A percentile compares a stretch with the other conserved stretches of the same genome.
phyloP scores from a whole-genome alignment of 2,329 filamentous ascomycete species.

The Fusarium sulawesiense region DNA sequence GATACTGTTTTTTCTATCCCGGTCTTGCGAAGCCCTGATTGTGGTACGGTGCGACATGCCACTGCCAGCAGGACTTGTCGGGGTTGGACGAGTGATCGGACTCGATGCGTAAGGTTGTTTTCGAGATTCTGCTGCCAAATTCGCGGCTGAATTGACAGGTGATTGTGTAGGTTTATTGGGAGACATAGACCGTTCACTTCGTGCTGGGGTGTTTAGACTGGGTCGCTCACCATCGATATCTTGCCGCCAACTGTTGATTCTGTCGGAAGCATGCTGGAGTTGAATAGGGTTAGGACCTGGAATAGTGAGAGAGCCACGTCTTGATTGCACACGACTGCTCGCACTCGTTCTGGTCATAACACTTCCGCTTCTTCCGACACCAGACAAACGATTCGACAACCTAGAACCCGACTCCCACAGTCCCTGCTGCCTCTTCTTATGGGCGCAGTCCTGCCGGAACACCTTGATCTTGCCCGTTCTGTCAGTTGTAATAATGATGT shows the following conservation, averaged over 20 bases:
- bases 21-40: conserved; percentile 43
- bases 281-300: conserved; percentile 45
- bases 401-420: conserved; percentile 82
- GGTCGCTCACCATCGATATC: conserved; percentile 61
- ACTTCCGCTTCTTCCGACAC: conserved; percentile 69
- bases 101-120: conserved; percentile 56
- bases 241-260: conserved; percentile 90
- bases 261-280: conserved; percentile 66
- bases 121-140: conserved; percentile 59
- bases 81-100: conserved; percentile 40
- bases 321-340: conserved; percentile 60
- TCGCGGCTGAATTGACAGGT: conserved; percentile 53
- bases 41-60: conserved; percentile 44
- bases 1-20: conserved; percentile 42
- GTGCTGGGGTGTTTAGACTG: conserved; percentile 54
- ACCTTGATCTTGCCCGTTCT: conserved; percentile 91
- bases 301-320: conserved; percentile 65
- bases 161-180: conserved; percentile 59
- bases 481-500: conserved; percentile 93
- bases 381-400: conserved; percentile 76
- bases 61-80: conserved; percentile 55
- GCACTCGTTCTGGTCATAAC: conserved; percentile 65
- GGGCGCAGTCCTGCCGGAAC: conserved; percentile 94
- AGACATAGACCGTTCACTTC: conserved; percentile 67
- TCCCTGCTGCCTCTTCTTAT: conserved; percentile 78